Evolutionary conservation across 2,329 filamentous ascomycete species (phyloP), one percentile per base, ranked within the genome.

Genomic region (Drechmeria coniospora): DNA sequence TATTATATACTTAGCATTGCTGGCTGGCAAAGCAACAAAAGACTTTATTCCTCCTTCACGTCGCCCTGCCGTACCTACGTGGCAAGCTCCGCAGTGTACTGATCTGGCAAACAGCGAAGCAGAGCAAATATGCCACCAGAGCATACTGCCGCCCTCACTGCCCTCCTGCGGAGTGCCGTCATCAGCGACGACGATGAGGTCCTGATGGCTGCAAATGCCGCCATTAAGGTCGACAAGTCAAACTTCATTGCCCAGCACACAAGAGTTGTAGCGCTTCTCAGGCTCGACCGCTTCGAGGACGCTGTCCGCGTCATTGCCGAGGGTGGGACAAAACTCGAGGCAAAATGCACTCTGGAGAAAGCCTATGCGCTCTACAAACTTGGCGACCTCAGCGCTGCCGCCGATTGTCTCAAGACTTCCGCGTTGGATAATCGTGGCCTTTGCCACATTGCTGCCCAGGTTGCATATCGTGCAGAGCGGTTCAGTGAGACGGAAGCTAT

Each of bases 341-440:
- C 66, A 21, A 54, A 55, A 32, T 80, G 75, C 38, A 45, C 55
- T 11, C 61, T 86, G 23, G 81, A 86, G 50, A 75, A 75, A 47
- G 70, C 78, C 2, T 92, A 92, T 56, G 76, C 79, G n/a, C 63
- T 86, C 13, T 92, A 90, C 57, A 90, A 86, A 57, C 67, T 70
- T 1, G 79, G 79, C 15, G 63, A 73, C 37, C 64, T 82, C 1
- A 57, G 65, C 13, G 74, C 76, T 31, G 80, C 81, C n/a, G 62
- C 66, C 15, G 50, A 46, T 2, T 36, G 56, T 11, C 44, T 67
- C 12, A 42, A 52, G 11, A 39, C 56, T 8, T 39, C 38, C 8
- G 44, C 45, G 6, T 15, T 44, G 15, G 31, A 43, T 4, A 39
- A 55, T 35, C 47, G 52, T 27, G 49, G 48, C 36, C 57, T 56